A percentile compares a stretch with the other conserved stretches of the same genome.
These are phyloP conservation scores for Heterobasidion annosum DNA, from an alignment of 1,284 basidiomycete genomes.

Conservation along the genomic window DNA sequence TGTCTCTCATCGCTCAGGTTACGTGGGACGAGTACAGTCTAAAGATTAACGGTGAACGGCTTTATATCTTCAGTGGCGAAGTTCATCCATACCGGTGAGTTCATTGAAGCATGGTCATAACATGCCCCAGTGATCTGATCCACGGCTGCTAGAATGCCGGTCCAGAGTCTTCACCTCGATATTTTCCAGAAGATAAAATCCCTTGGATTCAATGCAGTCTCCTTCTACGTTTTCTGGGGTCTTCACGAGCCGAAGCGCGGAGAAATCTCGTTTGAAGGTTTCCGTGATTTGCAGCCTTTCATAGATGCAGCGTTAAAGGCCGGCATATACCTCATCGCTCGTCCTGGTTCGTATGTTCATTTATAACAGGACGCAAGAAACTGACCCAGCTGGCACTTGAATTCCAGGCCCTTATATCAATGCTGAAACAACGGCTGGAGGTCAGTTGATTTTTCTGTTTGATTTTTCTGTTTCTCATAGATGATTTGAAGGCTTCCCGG, in stretches of 20 bases:
- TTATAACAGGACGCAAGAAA: no score
- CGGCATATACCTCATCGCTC: not conserved
- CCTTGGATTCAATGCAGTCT: not conserved
- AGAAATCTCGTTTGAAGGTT: not conserved
- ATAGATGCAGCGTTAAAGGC: not conserved
- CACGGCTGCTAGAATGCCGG: not conserved
- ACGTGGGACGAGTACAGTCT: not conserved
- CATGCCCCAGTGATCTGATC: not conserved
- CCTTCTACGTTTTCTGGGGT: not conserved
- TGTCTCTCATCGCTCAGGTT: not conserved
- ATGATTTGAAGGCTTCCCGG: not conserved
- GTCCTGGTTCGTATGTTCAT: not conserved
- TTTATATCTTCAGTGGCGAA: not conserved
- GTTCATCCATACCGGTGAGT: not conserved
- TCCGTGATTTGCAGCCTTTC: not conserved
- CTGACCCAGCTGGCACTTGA: not conserved
- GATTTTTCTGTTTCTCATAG: not conserved
- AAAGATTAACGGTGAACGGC: not conserved
- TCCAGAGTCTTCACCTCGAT: not conserved
- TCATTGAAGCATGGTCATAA: not conserved
- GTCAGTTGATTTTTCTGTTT: not conserved
- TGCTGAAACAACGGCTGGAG: not conserved
- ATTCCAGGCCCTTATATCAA: not conserved
- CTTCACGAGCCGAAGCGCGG: not conserved
- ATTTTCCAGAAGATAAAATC: not conserved